Evolutionary conservation across 768 basidiomycete genomes (phyloP), one percentile per base, ranked within the genome.

Genomic region (Mycena indigotica): DNA sequence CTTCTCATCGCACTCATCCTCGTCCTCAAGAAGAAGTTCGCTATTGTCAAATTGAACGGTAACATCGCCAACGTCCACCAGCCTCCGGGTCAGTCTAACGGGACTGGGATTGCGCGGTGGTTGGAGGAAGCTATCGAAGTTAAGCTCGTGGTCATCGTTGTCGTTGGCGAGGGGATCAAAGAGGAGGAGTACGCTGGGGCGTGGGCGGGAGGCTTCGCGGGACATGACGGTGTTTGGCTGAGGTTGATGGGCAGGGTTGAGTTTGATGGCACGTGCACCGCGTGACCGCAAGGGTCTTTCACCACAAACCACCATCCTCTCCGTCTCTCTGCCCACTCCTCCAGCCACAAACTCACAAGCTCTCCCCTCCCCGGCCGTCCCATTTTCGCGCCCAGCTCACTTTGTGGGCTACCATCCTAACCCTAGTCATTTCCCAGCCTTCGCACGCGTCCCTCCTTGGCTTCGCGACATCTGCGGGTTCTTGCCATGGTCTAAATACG

Each of bases 61-160:
- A 12, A 75, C 69, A 57, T 84, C 82, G 25, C 82, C 82, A 46
- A 84, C 66, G 65, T 83, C 82, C 30, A 82, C 69, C 35, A 82
- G 74, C 29, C 79, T 75, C 39, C 72, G 74, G 39, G 71, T 76
- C 51, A 75, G 70, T 24, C 67, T 68, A 32, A 70, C 63, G 23
- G 71, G 66, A 16, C 63, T 63, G 21, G 65, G 50, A 28, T 66
- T 21, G 70, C 66, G 26, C n/a, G n/a, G n/a, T 64, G 69, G 52
- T 69, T 72, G 60, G 78, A 79, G 67, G 77, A 78, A 30, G 72
- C 72, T 35, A 69, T 70, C 62, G 74, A 62, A 17, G 65, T 68
- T 51, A 54, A 71, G 81, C 72, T 83, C 81, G 74, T 81, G 71
- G 13, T 67, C 58, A 6, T 59, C 56, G 63, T 67, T 62, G 53